phyloP scores from a whole-genome alignment of 441 rosid species.

The Pelargonium fulgidum region DNA sequence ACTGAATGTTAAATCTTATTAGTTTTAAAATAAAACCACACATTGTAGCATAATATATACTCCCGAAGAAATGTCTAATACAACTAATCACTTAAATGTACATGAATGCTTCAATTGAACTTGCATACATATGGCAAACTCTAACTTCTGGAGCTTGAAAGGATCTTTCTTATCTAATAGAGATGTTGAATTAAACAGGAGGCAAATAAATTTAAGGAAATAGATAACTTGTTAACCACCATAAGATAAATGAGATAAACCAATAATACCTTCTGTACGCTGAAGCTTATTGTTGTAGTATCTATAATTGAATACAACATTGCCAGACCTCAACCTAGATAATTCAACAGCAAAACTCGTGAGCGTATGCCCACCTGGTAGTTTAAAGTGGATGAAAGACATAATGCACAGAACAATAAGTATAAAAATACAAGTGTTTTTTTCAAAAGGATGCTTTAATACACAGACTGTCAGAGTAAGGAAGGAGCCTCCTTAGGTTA shows the following conservation, averaged over 20 bases:
- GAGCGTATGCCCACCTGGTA: neutral
- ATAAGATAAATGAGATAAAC: constrained; percentile 6
- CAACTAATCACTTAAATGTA: neutral
- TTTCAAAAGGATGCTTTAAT: neutral
- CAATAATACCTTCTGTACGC: constrained; percentile 79
- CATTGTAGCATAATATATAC: neutral
- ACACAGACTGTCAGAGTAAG: neutral
- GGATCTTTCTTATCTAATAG: neutral
- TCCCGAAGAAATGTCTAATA: neutral
- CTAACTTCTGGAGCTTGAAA: constrained; percentile 3
- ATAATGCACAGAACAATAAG: neutral
- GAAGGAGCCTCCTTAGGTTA: neutral
- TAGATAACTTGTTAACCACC: neutral
- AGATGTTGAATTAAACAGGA: neutral
- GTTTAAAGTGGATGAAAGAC: constrained; percentile 1
- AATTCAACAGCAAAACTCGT: constrained; percentile 23
- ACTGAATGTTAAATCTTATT: neutral
- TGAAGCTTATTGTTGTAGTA: constrained; percentile 85
- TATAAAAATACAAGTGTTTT: neutral
- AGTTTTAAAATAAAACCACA: neutral
- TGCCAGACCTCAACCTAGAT: constrained; percentile 84
- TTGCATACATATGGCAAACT: neutral
- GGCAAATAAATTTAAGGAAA: neutral
- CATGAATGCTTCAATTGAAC: neutral
- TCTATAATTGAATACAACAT: constrained; percentile 88